Base-by-base conservation (phyloP, 108 stramenopile genomes). In the Cyclotella atomus region DNA sequence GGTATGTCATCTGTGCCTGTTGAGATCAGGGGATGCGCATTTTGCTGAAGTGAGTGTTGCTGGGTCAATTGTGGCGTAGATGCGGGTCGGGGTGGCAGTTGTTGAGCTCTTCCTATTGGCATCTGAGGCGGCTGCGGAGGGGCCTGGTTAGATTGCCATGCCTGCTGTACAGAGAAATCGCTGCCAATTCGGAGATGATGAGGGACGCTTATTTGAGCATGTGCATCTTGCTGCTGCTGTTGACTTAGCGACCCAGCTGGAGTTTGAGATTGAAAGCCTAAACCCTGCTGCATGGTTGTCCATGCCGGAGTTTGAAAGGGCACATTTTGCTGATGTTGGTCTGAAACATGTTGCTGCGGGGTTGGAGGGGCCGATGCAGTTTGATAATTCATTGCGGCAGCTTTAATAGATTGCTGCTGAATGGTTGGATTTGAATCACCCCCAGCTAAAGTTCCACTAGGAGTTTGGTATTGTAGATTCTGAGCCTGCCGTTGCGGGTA, bases 61-160 rank as follows among this genome's bases (percentile, higher is more conserved):
- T 49, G 44, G 50, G 81, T 77, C 29, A 77, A 73, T 43, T 74
- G 81, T 23, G 43, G 66, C 47, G 56, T 68, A 2, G 84, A 81
- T 15, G 68, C 46, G n/a, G 65, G 76, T 9, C 60, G 68, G 50
- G 53, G 67, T 35, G 35, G 47, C 12, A 46, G 50, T 65, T 70
- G 59, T 38, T 75, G 63, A 35, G 59, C 20, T 16, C 23, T 2
- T 50, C 33, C 49, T n/a, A 34, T 1, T 64, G 41, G 65, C 24
- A 55, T 65, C 36, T 45, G 55, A 7, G 57, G 35, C 54, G 66
- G 68, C n/a, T n/a, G n/a, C 34, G 61, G 62, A 15, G 53, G 74
- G 20, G 69, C 35, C 65, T 28, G 45, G 55, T 77, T 70, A 35
- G 70, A 75, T 36, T 70, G 75, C 60, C 81, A 71, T 36, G 20